These are phyloP conservation scores for Thielaviopsis ethacetica DNA, from an alignment of 2,329 filamentous ascomycete genomes.

Conservation along the genomic window DNA sequence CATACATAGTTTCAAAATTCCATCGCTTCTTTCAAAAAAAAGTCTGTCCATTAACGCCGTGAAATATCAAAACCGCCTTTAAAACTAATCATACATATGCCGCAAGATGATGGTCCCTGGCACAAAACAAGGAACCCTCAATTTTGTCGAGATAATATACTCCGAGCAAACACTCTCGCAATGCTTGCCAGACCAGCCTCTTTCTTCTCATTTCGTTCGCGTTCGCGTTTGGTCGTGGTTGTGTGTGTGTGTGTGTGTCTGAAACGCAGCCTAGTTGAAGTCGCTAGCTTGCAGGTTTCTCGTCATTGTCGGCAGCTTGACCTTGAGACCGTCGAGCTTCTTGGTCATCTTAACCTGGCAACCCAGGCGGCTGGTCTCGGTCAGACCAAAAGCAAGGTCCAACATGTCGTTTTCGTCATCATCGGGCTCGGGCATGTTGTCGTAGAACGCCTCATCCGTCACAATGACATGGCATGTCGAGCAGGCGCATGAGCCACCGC, in stretches of 20 bases:
- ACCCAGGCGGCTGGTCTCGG: slow-evolving; percentile 67
- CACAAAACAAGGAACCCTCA: background rate
- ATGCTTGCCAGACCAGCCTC: background rate
- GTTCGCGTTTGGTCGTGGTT: no score
- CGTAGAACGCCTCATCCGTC: slow-evolving; percentile 53
- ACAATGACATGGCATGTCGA: slow-evolving; percentile 89
- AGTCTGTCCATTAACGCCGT: background rate
- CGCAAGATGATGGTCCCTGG: background rate
- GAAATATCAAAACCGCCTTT: background rate
- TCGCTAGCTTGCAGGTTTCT: slow-evolving; percentile 91
- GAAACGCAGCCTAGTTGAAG: slow-evolving; percentile 36
- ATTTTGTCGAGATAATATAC: background rate
- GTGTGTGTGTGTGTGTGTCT: no score
- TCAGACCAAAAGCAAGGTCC: slow-evolving; percentile 77
- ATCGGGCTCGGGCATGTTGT: slow-evolving; percentile 60
- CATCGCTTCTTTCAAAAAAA: background rate
- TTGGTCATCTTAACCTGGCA: slow-evolving; percentile 88
- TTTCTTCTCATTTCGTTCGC: background rate
- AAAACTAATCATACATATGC: background rate
- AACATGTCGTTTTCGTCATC: slow-evolving; percentile 84
- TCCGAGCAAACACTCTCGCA: background rate
- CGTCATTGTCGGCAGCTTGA: slow-evolving; percentile 83
- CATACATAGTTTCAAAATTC: background rate
- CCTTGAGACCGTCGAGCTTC: slow-evolving; percentile 71
- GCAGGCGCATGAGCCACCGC: slow-evolving; percentile 84